phyloP scores from a whole-genome alignment of 306 rosid species.

The Quercus alba region DNA sequence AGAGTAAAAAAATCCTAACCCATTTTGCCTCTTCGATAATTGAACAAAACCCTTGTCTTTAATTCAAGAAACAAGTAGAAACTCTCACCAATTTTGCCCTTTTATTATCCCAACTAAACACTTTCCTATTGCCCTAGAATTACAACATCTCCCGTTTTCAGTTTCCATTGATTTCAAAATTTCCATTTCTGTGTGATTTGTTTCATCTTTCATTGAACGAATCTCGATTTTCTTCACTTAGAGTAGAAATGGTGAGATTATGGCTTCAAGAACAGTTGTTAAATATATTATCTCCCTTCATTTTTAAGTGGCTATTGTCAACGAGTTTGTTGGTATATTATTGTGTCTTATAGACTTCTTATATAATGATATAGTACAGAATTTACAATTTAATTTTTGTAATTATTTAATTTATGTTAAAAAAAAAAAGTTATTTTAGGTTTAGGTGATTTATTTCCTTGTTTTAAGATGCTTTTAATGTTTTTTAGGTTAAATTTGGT shows the following conservation, averaged over 20 bases:
- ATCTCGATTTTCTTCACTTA: background rate
- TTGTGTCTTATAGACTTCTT: too few relatives aligned
- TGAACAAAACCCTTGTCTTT: background rate
- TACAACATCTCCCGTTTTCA: background rate
- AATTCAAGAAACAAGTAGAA: too few relatives aligned
- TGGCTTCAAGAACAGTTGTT: constrained; percentile 71
- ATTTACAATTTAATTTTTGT: too few relatives aligned
- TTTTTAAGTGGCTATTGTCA: constrained; percentile 90
- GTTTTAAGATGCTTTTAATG: too few relatives aligned
- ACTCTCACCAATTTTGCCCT: too few relatives aligned
- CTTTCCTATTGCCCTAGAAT: too few relatives aligned
- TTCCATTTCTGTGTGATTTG: background rate
- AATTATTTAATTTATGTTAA: too few relatives aligned
- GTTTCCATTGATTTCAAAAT: background rate
- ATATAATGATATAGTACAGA: too few relatives aligned
- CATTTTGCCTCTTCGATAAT: background rate
- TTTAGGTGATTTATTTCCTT: too few relatives aligned
- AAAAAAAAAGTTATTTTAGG: too few relatives aligned
- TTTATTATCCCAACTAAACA: too few relatives aligned
- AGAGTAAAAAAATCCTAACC: background rate
- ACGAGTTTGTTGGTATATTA: constrained; percentile 84
- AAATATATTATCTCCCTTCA: constrained; percentile 93
- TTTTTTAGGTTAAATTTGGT: too few relatives aligned
- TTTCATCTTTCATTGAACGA: background rate
- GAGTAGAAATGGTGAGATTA: background rate